These are phyloP conservation scores for Coprinopsis strossmayeri DNA, from an alignment of 768 basidiomycete species.

Conservation along the genomic window DNA sequence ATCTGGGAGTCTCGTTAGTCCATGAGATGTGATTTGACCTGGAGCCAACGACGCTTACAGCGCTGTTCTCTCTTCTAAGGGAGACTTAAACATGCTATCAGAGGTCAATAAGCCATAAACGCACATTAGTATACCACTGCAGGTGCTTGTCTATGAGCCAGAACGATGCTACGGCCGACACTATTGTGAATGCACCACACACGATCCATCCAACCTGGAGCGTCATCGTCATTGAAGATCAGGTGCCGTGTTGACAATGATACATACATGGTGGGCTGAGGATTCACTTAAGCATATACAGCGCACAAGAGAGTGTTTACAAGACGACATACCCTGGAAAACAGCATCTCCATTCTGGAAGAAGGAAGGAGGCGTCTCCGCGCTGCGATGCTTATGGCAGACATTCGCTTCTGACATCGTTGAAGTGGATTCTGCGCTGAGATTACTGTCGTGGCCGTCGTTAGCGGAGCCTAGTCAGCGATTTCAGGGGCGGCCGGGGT, in stretches of 20 bases:
- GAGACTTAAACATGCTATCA: background rate
- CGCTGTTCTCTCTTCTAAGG: conserved; percentile 62
- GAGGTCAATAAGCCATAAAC: conserved; percentile 15
- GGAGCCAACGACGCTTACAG: conserved; percentile 27
- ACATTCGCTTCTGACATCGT: conserved; percentile 10
- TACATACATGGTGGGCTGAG: conserved; percentile 52
- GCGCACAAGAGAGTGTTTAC: too few species aligned
- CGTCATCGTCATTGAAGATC: background rate
- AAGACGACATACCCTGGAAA: conserved; percentile 57
- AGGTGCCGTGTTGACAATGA: background rate
- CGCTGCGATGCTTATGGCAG: conserved; percentile 33
- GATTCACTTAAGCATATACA: too few species aligned
- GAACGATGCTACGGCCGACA: conserved; percentile 51
- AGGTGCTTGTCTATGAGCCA: conserved; percentile 77
- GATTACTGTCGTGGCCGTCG: background rate
- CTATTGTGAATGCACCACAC: conserved; percentile 48
- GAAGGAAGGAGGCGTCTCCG: conserved; percentile 45
- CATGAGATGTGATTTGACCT: background rate
- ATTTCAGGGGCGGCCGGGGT: background rate
- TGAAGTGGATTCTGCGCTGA: background rate
- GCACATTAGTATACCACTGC: conserved; percentile 63
- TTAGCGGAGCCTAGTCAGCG: background rate
- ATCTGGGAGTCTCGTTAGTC: conserved; percentile 29
- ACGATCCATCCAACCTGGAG: conserved; percentile 64
- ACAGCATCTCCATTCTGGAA: conserved; percentile 55